phyloP scores from a whole-genome alignment of 257 asterid genomes.

The Solanum rostratum region DNA sequence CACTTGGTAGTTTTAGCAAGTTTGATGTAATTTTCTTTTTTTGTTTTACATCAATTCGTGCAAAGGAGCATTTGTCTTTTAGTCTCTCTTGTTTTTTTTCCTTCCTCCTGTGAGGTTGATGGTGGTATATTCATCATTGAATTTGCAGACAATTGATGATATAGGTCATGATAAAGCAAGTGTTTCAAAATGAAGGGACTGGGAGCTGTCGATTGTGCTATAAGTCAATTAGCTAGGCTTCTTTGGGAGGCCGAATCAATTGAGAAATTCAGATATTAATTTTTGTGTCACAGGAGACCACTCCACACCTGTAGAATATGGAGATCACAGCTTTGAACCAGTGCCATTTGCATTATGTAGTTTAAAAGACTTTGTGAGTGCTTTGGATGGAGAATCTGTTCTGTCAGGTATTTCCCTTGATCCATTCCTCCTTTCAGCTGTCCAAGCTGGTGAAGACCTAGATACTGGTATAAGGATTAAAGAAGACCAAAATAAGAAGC shows the following conservation, averaged over 20 bases:
- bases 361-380: slow-evolving; percentile 65
- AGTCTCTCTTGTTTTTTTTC: background rate
- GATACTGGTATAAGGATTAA: slow-evolving; percentile 6
- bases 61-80: background rate
- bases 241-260: slow-evolving; percentile 78
- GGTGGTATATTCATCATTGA: background rate
- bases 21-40: background rate
- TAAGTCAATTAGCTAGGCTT: slow-evolving; percentile 77
- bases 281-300: slow-evolving; percentile 90
- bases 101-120: background rate
- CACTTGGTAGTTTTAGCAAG: background rate
- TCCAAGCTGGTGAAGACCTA: slow-evolving; percentile 29
- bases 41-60: background rate
- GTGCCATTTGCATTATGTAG: slow-evolving; percentile 79
- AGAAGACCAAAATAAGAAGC: slow-evolving; percentile 21
- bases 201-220: slow-evolving; percentile 85
- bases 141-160: slow-evolving; percentile 81
- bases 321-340: slow-evolving; percentile 98
- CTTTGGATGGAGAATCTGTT: slow-evolving; percentile 56
- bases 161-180: slow-evolving; percentile 98
- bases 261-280: slow-evolving; percentile 52
- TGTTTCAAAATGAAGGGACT: slow-evolving; percentile 82
- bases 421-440: slow-evolving; percentile 73
- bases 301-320: slow-evolving; percentile 96
- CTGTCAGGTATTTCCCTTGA: slow-evolving; percentile 57